phyloP scores from a whole-genome alignment of 768 basidiomycete species.

The Boletus sp. region DNA sequence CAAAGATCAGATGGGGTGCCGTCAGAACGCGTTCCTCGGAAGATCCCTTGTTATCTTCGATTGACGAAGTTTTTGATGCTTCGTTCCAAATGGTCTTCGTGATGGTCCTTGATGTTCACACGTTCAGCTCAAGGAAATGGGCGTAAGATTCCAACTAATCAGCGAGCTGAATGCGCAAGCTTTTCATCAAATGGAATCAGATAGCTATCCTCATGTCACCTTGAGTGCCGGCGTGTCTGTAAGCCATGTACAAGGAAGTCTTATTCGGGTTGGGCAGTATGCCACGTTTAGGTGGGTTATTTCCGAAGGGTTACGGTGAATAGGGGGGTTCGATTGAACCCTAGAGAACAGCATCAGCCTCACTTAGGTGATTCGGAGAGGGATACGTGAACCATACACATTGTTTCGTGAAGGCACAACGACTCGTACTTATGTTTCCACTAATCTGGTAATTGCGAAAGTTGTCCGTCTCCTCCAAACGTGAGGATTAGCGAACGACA shows the following conservation, averaged over 20 bases:
- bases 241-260: slow-evolving; percentile 50
- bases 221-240: slow-evolving; percentile 47
- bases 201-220: slow-evolving; percentile 16
- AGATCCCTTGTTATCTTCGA: slow-evolving; percentile 32
- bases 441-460: slow-evolving; percentile 6
- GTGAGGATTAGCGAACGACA: neutral
- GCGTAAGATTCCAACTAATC: slow-evolving; percentile 60
- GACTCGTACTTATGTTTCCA: slow-evolving; percentile 36
- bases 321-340: slow-evolving; percentile 53
- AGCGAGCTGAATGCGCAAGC: slow-evolving; percentile 37
- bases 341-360: slow-evolving; percentile 16
- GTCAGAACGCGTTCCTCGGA: slow-evolving; percentile 33
- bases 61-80: slow-evolving; percentile 37
- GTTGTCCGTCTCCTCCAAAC: neutral
- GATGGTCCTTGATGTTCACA: slow-evolving; percentile 50
- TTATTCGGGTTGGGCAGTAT: slow-evolving; percentile 13
- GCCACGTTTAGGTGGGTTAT: neutral
- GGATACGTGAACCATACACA: slow-evolving; percentile 31
- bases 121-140: slow-evolving; percentile 50
- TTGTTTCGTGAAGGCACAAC: slow-evolving; percentile 47
- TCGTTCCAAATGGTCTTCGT: slow-evolving; percentile 34
- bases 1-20: slow-evolving; percentile 49
- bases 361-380: neutral
- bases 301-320: slow-evolving; percentile 34
- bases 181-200: neutral